Evolutionary conservation across 495 filamentous ascomycete species (phyloP).

Genomic region (Aspergillus kassunensis): DNA sequence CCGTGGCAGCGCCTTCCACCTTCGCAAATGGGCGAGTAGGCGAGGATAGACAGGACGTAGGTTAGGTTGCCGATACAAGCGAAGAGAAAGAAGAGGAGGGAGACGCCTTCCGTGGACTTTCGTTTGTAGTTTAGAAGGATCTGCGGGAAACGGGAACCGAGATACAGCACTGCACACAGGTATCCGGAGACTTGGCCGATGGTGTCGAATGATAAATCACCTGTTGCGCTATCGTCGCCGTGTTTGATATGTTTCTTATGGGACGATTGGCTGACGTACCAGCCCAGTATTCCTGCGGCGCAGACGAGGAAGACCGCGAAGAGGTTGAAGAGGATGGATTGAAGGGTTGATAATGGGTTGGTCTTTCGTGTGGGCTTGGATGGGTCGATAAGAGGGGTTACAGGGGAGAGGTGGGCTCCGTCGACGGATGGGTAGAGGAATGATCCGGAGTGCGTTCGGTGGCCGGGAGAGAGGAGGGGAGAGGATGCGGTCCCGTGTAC

Average conservation of each 20-base stretch:
- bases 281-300: constrained; percentile 75
- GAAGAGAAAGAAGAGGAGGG: constrained; percentile 92
- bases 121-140: constrained; percentile 84
- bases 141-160: constrained; percentile 84
- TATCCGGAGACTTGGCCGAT: constrained; percentile 86
- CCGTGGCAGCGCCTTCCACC: constrained; percentile 37
- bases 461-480: not conserved
- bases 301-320: constrained; percentile 74
- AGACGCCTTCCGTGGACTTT: constrained; percentile 87
- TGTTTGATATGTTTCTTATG: constrained; percentile 9
- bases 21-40: constrained; percentile 28
- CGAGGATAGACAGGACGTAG: constrained; percentile 87
- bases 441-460: constrained; percentile 32
- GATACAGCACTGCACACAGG: constrained; percentile 80
- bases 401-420: constrained; percentile 74
- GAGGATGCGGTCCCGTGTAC: constrained; percentile 11
- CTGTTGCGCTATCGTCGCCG: constrained; percentile 4
- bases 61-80: constrained; percentile 92
- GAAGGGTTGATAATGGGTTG: constrained; percentile 44
- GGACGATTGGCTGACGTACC: constrained; percentile 59
- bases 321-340: constrained; percentile 65
- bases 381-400: constrained; percentile 61
- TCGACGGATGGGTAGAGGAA: constrained; percentile 41
- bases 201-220: constrained; percentile 57
- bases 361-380: constrained; percentile 21